Evolutionary conservation across 2,329 filamentous ascomycete genomes (phyloP).

Genomic region (Calonectria fujianensis): DNA sequence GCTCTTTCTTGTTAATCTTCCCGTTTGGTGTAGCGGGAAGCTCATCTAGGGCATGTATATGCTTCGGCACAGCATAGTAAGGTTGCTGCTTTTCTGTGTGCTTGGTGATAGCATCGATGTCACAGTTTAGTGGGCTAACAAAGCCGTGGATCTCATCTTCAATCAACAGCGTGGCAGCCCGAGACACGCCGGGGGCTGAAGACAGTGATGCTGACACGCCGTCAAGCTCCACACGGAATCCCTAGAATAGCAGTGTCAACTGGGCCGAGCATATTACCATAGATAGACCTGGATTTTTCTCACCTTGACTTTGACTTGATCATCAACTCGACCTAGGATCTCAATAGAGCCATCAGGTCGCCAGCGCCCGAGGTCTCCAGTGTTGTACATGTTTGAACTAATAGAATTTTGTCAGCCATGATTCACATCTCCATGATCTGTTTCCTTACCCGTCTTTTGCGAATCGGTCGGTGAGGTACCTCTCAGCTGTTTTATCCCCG

Average conservation of each 20-base stretch:
- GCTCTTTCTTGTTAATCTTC: constrained; percentile 72
- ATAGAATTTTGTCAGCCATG: constrained; percentile 21
- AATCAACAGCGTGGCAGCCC: constrained; percentile 69
- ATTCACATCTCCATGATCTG: neutral
- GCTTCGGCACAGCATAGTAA: constrained; percentile 73
- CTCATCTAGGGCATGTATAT: constrained; percentile 63
- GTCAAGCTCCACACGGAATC: constrained; percentile 77
- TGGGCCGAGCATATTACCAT: neutral
- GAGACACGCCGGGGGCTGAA: constrained; percentile 66
- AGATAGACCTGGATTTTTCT: neutral
- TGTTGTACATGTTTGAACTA: constrained; percentile 74
- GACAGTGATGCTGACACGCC: constrained; percentile 72
- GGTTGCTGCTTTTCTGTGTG: constrained; percentile 67
- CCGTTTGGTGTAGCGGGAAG: constrained; percentile 73
- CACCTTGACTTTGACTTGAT: constrained; percentile 77
- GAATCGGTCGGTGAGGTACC: constrained; percentile 72
- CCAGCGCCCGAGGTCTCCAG: constrained; percentile 76
- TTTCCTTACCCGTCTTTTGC: constrained; percentile 67
- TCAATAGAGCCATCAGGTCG: constrained; percentile 71
- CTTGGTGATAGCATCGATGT: constrained; percentile 61
- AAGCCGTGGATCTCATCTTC: constrained; percentile 71
- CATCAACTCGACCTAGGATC: constrained; percentile 74
- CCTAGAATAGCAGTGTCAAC: constrained; percentile 55
- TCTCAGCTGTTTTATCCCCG: constrained; percentile 68
- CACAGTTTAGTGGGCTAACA: constrained; percentile 61